Evolutionary conservation across 2,329 filamentous ascomycete genomes (phyloP), one percentile per base, ranked within the genome.

Genomic region (Fusarium chuoi): DNA sequence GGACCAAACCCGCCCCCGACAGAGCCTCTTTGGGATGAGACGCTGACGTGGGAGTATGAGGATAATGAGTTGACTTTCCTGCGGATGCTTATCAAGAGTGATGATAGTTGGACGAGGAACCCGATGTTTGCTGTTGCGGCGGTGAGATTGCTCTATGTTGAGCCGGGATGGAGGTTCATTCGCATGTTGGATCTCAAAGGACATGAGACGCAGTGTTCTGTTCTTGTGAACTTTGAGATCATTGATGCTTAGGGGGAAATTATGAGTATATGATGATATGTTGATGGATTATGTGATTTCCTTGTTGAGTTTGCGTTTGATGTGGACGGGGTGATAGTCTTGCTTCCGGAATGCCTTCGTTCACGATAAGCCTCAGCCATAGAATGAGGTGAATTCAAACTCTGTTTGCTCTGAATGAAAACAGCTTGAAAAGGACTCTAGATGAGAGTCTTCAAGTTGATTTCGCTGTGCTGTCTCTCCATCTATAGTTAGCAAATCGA

Each of bases 61-160:
- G 90, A 92, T 63, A 91, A 89, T 73, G 91, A 92, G 78, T 78
- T 93, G 54, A 87, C 87, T 0, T 93, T 93, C 75, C 72, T 93
- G 73, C 84, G 91, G 1, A 85, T 93, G 66, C 82, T 92, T 46
- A 85, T 93, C 81, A 93, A 93, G 84, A 90, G 88, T 72, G 91
- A 93, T 67, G 89, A 91, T 67, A 86, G 85, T 70, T 93, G 89
- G 79, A 83, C 89, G 0, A 83, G 82, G 49, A 93, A 93, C 73
- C 90, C 90, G 0, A 87, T 90, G 59, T 87, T 92, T 70, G 88
- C 87, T 0, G 89, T 91, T 4, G 84, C 88, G 0, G 88, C 90
- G 0, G 86, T 93, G n/a, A 81, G 91, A 48, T 75, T 93, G 35
- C 71, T 85, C 64, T 92, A 92, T 78, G 84, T 86, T 6, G 81